phyloP scores from a whole-genome alignment of 176 grass and related monocot genomes.

The Paspalum notatum region DNA sequence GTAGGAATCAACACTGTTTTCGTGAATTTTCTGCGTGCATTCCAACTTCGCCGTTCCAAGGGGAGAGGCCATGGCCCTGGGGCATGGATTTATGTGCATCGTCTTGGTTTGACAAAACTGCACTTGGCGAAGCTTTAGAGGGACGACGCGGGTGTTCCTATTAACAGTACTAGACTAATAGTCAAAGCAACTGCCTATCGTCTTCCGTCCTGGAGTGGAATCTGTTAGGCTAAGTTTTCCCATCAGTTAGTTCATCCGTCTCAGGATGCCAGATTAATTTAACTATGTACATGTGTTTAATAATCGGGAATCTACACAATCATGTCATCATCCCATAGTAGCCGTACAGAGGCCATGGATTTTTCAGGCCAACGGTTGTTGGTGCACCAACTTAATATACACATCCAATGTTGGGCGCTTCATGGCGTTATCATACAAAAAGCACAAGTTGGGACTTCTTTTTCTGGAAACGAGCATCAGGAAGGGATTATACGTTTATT shows the following conservation, averaged over 20 bases:
- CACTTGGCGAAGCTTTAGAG: no score
- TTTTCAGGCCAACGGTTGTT: constrained; percentile 12
- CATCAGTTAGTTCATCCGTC: background rate
- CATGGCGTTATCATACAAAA: background rate
- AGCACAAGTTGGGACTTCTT: background rate
- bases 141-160: no score
- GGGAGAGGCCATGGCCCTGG: no score
- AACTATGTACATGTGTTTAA: background rate
- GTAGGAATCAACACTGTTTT: no score
- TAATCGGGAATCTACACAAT: constrained; percentile 4
- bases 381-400: background rate
- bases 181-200: background rate
- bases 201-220: background rate
- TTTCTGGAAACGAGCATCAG: background rate
- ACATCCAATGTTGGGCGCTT: background rate
- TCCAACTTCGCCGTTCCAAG: no score
- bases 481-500: background rate
- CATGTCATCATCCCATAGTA: background rate
- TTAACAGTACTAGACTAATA: background rate
- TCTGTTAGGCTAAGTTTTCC: background rate
- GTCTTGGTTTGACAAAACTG: background rate
- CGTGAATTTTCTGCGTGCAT: no score
- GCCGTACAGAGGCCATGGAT: background rate
- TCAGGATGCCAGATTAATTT: constrained; percentile 20
- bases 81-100: no score